Conservation (phyloP, 805 yeast species). For the Cyberlindnera mississippiensis region DNA sequence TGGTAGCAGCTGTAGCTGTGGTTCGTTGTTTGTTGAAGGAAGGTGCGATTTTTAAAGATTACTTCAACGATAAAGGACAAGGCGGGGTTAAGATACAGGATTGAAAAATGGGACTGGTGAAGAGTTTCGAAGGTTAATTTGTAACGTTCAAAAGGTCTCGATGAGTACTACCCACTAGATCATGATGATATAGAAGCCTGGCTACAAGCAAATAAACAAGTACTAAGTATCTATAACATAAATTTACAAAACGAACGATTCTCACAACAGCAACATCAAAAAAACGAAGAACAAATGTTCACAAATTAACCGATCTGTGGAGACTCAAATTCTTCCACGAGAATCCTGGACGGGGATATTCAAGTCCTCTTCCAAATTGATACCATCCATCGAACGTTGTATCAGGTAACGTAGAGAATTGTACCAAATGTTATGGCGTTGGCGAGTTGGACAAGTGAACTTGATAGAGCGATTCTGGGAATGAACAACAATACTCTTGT, state of each 20-base stretch:
- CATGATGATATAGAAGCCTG: too few relatives aligned
- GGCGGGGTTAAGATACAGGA: not conserved
- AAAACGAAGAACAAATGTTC: too few relatives aligned
- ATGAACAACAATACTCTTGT: constrained; percentile 74
- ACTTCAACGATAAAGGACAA: not conserved
- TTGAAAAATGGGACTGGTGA: too few relatives aligned
- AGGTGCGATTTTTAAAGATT: not conserved
- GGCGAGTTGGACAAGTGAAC: constrained; percentile 83
- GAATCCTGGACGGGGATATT: constrained; percentile 8
- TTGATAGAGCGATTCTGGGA: constrained; percentile 61
- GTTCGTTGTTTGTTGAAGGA: not conserved
- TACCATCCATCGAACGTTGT: constrained; percentile 58
- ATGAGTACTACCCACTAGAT: too few relatives aligned
- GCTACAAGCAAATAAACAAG: too few relatives aligned
- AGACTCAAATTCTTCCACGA: constrained; percentile 1
- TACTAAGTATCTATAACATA: too few relatives aligned
- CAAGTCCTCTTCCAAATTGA: constrained; percentile 38
- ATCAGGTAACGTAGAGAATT: constrained; percentile 75
- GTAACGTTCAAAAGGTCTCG: too few relatives aligned
- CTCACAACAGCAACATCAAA: too few relatives aligned
- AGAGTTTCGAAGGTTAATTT: too few relatives aligned
- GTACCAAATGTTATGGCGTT: constrained; percentile 88
- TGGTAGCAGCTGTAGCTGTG: not conserved
- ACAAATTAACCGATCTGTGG: not conserved
- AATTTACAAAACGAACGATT: too few relatives aligned